Base-by-base conservation (phyloP, 192 early-diverging fungal genomes). In the Pilobolus umbonatus region DNA sequence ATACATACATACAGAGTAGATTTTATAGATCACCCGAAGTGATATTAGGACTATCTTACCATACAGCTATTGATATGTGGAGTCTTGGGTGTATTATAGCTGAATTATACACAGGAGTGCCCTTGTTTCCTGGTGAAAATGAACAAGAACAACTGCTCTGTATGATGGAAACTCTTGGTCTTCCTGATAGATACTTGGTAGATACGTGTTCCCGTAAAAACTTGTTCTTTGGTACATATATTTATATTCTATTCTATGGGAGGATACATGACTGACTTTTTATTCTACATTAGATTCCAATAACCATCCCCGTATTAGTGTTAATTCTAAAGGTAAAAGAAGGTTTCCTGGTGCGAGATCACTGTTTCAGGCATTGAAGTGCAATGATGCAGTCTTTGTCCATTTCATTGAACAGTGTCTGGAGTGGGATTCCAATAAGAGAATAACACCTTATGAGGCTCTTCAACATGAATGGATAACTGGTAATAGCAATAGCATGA, bases 1-100 rank as follows among this genome's bases (percentile, higher is more conserved):
- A 99, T 70, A 98, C 95, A 1, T 99, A 99, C 68, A 96, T 99
- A 44, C 96, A 99, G 73, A 87, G 83, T 64, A 82, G 96, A 29
- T 99, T 96, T 73, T 99, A 99, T 71, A 86, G 96, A 21, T 91
- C 91, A 15, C 96, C 96, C n/a, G 96, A 99, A 73, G 93, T 99
- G 30, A 99, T 99, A 53, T 67, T 40, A 54, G 71, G 94, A 29
- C 79, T 83, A 70, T 82, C 80, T 5, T 99, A 99, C 64, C 90
- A 82, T 57, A 91, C 84, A 61, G 84, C 91, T 4, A 99, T 99
- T 57, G 96, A 99, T 72, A 91, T 99, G 87, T 99, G 96, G 96
- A 90, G 88, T 51, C 76, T 99, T 43, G 96, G 96, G 4, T 97
- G 95, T 68, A 96, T 99, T 57, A 80, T 94, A 11, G 95, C 88